A percentile compares a stretch with the other conserved stretches of the same genome.
Conservation (phyloP, 2,329 filamentous ascomycete genomes). For the Talaromyces sp. region DNA sequence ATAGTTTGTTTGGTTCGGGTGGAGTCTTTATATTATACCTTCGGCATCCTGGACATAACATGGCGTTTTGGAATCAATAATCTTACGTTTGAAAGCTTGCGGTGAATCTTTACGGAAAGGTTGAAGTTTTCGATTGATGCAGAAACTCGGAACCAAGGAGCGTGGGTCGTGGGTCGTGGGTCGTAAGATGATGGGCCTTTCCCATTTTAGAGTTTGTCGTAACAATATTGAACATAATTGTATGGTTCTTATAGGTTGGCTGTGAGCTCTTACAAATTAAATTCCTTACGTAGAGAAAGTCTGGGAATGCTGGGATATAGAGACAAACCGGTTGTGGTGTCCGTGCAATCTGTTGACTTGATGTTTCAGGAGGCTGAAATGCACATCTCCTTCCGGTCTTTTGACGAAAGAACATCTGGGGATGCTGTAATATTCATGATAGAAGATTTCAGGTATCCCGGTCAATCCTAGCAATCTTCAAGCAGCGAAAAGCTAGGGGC, state of each 20-base stretch:
- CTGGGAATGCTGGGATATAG: neutral
- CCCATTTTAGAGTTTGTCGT: neutral
- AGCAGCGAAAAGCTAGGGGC: neutral
- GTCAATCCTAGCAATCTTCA: neutral
- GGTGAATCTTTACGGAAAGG: slow-evolving; percentile 7
- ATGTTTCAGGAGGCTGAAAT: neutral
- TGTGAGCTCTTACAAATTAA: neutral
- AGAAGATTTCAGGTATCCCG: neutral
- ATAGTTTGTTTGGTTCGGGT: slow-evolving; percentile 9
- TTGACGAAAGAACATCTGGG: neutral
- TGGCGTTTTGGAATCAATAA: slow-evolving; percentile 14
- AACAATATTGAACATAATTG: neutral
- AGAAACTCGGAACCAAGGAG: neutral
- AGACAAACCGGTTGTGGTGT: neutral
- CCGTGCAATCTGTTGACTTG: neutral
- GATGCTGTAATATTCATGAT: no score
- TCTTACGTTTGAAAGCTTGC: neutral
- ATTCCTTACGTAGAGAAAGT: neutral
- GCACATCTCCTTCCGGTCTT: neutral
- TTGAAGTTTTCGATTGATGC: neutral
- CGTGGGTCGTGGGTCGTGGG: neutral
- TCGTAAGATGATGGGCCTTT: neutral
- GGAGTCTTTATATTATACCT: slow-evolving; percentile 18
- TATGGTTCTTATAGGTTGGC: neutral
- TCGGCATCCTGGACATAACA: slow-evolving; percentile 16